These are phyloP conservation scores for Nephelium lappaceum DNA, from an alignment of 345 rosid genomes.

Conservation along the genomic window DNA sequence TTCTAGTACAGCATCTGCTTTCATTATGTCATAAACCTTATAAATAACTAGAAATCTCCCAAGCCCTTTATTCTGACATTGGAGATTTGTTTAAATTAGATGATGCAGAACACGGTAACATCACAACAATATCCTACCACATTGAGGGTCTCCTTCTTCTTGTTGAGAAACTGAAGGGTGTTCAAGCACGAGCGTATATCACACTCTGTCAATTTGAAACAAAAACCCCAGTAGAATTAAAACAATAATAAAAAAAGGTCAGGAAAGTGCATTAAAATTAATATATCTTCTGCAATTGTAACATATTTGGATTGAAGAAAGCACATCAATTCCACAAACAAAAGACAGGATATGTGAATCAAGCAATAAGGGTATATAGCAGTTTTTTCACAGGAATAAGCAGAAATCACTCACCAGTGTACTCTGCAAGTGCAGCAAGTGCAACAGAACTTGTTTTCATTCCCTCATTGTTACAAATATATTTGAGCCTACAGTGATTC, in stretches of 20 bases:
- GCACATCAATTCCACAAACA: not conserved
- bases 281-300: not conserved
- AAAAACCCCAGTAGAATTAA: conserved; percentile 13
- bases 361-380: not conserved
- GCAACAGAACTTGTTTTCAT: conserved; percentile 83
- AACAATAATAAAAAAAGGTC: not conserved
- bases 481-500: conserved; percentile 63
- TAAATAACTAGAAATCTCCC: not conserved
- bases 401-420: conserved; percentile 63
- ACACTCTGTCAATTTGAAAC: conserved; percentile 62
- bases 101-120: not conserved
- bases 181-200: conserved; percentile 94
- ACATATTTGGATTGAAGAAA: not conserved
- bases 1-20: not conserved
- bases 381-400: not conserved
- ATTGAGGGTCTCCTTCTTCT: conserved; percentile 77
- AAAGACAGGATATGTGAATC: conserved; percentile 3
- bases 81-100: conserved; percentile 6
- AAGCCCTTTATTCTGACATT: conserved; percentile 4
- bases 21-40: conserved; percentile 8
- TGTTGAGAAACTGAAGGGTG: conserved; percentile 96
- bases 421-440: conserved; percentile 82
- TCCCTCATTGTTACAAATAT: conserved; percentile 84
- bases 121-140: conserved; percentile 52
- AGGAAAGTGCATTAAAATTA: not conserved